These are phyloP conservation scores for Pseudogymnoascus sp. DNA, from an alignment of 2,329 filamentous ascomycete species.

Conservation along the genomic window DNA sequence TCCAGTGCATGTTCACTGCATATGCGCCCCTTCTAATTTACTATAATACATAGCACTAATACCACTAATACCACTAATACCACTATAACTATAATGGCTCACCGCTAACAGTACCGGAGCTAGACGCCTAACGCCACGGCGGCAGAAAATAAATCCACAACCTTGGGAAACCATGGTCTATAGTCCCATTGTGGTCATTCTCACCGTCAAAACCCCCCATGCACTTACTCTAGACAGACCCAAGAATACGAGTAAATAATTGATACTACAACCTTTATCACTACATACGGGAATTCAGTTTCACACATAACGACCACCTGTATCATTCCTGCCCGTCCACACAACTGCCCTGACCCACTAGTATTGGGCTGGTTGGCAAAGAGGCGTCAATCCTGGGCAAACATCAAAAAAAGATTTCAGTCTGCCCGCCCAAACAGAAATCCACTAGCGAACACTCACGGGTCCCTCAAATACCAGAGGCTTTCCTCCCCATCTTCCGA, in stretches of 20 bases:
- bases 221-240: too few species aligned
- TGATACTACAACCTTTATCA: neutral
- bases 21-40: neutral
- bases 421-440: neutral
- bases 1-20: too few species aligned
- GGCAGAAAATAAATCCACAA: constrained; percentile 4
- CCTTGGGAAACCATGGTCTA: neutral
- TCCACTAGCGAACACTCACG: neutral
- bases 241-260: too few species aligned
- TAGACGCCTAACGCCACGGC: too few species aligned
- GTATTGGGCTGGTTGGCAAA: neutral
- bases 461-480: constrained; percentile 5
- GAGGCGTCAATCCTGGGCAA: neutral
- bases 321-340: neutral
- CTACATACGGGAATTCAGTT: neutral
- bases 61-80: neutral
- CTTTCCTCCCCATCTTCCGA: neutral
- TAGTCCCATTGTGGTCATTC: neutral
- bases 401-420: constrained; percentile 5
- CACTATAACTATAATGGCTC: neutral
- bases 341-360: neutral
- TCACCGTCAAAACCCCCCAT: neutral
- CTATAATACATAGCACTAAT: neutral
- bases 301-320: neutral
- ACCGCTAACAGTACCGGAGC: constrained; percentile 6